Evolutionary conservation across 257 asterid species (phyloP).

Genomic region (Leonotis leonurus): DNA sequence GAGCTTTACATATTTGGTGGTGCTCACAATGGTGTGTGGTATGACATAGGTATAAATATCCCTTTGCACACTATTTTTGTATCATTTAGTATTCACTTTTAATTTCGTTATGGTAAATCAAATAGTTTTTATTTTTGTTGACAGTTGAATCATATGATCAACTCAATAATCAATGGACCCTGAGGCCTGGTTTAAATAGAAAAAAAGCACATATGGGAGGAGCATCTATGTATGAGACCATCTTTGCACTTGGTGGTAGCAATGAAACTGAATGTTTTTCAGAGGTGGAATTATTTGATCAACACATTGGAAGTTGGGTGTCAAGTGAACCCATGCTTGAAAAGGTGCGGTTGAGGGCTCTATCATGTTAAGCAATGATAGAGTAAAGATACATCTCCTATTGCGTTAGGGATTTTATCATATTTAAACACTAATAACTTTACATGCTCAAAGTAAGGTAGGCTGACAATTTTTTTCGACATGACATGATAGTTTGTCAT

Average conservation of each 20-base stretch:
- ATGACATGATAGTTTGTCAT: too few species aligned
- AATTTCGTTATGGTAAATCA: not conserved
- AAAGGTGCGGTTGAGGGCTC: not conserved
- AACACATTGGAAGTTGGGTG: not conserved
- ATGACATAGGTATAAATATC: conserved; percentile 49
- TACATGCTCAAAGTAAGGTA: too few species aligned
- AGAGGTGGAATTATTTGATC: not conserved
- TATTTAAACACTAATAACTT: too few species aligned
- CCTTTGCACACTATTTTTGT: not conserved
- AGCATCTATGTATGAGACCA: not conserved
- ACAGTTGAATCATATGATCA: conserved; percentile 1
- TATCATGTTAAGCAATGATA: not conserved
- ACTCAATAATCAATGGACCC: not conserved
- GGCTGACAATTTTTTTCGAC: too few species aligned
- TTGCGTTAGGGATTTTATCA: too few species aligned
- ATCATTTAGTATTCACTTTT: not conserved
- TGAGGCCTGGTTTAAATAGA: not conserved
- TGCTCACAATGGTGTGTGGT: conserved; percentile 28
- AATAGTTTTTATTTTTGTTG: not conserved
- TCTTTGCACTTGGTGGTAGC: not conserved
- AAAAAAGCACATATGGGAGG: not conserved
- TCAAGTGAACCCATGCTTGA: not conserved
- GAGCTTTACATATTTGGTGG: conserved; percentile 64
- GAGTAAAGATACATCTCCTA: too few species aligned
- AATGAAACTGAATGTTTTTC: not conserved